A percentile compares a stretch with the other conserved stretches of the same genome.
These are phyloP conservation scores for Microcera coccophila DNA, from an alignment of 2,329 filamentous ascomycete genomes.

Conservation along the genomic window DNA sequence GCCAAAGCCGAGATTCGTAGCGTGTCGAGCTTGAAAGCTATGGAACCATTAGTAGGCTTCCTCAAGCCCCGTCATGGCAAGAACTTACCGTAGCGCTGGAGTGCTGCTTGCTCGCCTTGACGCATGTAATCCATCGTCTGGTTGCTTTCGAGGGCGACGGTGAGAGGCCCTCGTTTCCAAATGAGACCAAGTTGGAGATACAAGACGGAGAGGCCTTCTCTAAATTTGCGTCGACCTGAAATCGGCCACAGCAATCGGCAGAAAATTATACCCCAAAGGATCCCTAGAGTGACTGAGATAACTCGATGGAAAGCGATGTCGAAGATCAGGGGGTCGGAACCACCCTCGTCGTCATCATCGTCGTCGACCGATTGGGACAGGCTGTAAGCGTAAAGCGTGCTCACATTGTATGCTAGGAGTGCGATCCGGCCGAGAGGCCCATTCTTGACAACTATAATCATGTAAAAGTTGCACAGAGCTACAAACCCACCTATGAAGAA, in stretches of 20 bases:
- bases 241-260: conserved; percentile 92
- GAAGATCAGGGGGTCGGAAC: conserved; percentile 75
- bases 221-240: conserved; percentile 80
- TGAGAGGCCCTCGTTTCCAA: conserved; percentile 90
- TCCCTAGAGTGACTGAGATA: conserved; percentile 78
- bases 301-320: conserved; percentile 87
- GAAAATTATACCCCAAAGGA: conserved; percentile 86
- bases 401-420: conserved; percentile 92
- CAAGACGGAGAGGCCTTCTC: conserved; percentile 82
- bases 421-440: conserved; percentile 91
- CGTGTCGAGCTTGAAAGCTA: conserved; percentile 66
- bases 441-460: conserved; percentile 79
- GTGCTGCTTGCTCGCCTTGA: conserved; percentile 78
- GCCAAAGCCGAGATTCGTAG: conserved; percentile 69
- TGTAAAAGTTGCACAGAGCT: conserved; percentile 79
- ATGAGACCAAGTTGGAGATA: conserved; percentile 94
- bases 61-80: not conserved
- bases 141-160: conserved; percentile 62
- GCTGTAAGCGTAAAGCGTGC: conserved; percentile 89
- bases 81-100: conserved; percentile 68
- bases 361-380: conserved; percentile 75
- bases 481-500: conserved; percentile 78
- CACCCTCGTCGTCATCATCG: conserved; percentile 85
- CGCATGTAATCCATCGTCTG: conserved; percentile 70
- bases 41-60: not conserved